These are phyloP conservation scores for Syncephalastrum sp. DNA, from an alignment of 371 early-diverging fungal genomes.

Conservation along the genomic window DNA sequence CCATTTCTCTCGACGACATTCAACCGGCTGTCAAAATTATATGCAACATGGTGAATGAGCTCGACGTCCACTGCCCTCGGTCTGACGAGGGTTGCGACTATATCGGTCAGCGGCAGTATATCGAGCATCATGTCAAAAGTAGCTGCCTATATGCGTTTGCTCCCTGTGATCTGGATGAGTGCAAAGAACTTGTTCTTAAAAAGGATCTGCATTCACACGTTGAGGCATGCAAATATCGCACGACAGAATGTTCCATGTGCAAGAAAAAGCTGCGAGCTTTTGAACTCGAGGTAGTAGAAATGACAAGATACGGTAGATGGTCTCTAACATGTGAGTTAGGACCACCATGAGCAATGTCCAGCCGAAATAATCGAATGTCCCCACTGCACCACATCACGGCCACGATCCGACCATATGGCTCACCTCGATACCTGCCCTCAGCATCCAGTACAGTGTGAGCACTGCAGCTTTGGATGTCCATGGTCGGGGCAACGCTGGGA, in stretches of 20 bases:
- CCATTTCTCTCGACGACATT: constrained; percentile 39
- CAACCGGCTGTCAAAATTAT: constrained; percentile 65
- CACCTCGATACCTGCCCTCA: constrained; percentile 58
- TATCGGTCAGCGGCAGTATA: constrained; percentile 59
- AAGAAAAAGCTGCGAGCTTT: constrained; percentile 45
- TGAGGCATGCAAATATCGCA: constrained; percentile 57
- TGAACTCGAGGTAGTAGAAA: constrained; percentile 43
- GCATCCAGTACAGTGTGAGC: constrained; percentile 47
- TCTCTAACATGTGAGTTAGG: constrained; percentile 24
- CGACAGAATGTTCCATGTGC: constrained; percentile 64
- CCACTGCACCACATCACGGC: constrained; percentile 52
- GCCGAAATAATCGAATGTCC: constrained; percentile 58
- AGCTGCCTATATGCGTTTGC: constrained; percentile 60
- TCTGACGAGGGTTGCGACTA: constrained; percentile 56
- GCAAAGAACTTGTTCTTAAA: constrained; percentile 54
- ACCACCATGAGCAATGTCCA: constrained; percentile 60
- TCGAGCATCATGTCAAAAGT: constrained; percentile 54
- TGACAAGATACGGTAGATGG: too few species aligned
- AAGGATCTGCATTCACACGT: constrained; percentile 57
- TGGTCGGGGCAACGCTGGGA: constrained; percentile 59
- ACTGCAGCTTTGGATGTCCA: constrained; percentile 58
- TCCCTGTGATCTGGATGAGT: constrained; percentile 59
- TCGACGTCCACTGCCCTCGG: constrained; percentile 60
- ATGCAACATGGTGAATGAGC: constrained; percentile 69
- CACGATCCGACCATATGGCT: constrained; percentile 47